Evolutionary conservation across 805 yeast species (phyloP).

Genomic region (Ogataea saltuana): DNA sequence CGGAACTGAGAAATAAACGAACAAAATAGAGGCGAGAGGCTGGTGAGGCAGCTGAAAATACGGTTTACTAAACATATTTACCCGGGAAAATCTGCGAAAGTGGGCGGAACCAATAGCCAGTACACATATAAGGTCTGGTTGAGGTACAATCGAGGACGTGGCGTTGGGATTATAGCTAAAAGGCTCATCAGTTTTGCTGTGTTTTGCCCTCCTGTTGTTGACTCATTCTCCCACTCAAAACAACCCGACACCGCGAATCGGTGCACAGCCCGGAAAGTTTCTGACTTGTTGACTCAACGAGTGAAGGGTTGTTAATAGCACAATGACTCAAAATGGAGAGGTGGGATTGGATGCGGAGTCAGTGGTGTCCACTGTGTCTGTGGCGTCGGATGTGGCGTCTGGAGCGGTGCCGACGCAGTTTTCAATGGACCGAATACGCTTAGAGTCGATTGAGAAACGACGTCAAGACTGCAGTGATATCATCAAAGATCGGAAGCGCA

Average conservation of each 20-base stretch:
- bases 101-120: constrained; percentile 8
- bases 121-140: constrained; percentile 2
- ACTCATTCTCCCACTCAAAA: constrained; percentile 4
- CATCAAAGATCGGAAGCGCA: constrained; percentile 53
- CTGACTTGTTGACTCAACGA: not conserved
- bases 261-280: not conserved
- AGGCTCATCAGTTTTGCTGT: constrained; percentile 3
- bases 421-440: constrained; percentile 43
- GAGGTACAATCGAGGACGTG: constrained; percentile 5
- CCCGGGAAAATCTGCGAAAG: constrained; percentile 1
- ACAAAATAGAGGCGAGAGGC: constrained; percentile 8
- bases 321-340: constrained; percentile 3
- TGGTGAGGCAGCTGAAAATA: constrained; percentile 2
- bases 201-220: constrained; percentile 10
- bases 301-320: not conserved
- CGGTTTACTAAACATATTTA: not conserved
- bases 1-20: constrained; percentile 6
- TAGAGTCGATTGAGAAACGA: constrained; percentile 47
- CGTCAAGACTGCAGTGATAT: constrained; percentile 44
- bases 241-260: constrained; percentile 4
- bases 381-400: too few relatives aligned
- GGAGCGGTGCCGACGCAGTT: constrained; percentile 5
- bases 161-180: not conserved
- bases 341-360: not conserved
- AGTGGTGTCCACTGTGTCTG: not conserved